A percentile compares a stretch with the other conserved stretches of the same genome.
Evolutionary conservation across 257 asterid genomes (phyloP).

Genomic region (Marsdenia floribunda): DNA sequence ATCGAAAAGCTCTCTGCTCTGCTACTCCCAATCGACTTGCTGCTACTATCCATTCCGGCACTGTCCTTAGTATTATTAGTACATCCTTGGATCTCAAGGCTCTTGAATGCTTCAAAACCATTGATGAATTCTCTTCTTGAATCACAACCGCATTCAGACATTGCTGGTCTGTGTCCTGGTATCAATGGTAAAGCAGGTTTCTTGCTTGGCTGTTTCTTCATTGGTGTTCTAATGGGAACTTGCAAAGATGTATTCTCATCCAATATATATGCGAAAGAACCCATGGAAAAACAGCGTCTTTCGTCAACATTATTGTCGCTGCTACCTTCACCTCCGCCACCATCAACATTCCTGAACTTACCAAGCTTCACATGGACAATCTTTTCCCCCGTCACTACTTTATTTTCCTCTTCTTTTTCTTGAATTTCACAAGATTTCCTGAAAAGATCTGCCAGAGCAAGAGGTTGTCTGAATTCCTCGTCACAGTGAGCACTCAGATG

Average conservation of each 20-base stretch:
- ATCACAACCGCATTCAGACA: conserved; percentile 82
- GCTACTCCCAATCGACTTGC: conserved; percentile 34
- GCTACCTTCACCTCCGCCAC: conserved; percentile 33
- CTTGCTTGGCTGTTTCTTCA: conserved; percentile 50
- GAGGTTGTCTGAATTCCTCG: conserved; percentile 24
- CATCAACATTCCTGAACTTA: conserved; percentile 61
- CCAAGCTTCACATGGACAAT: conserved; percentile 81
- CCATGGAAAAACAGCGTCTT: conserved; percentile 93
- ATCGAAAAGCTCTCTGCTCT: conserved; percentile 67
- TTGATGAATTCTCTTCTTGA: conserved; percentile 69
- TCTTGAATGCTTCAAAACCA: conserved; percentile 47
- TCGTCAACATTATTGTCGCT: conserved; percentile 37
- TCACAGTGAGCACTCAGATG: conserved; percentile 30
- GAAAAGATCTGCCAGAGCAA: conserved; percentile 22
- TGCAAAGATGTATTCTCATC: conserved; percentile 59
- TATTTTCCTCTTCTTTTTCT: conserved; percentile 29
- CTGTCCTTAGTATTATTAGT: background rate
- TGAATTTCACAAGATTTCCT: conserved; percentile 49
- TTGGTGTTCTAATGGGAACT: conserved; percentile 69
- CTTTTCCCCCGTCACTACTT: conserved; percentile 35
- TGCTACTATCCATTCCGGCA: background rate
- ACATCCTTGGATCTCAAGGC: conserved; percentile 9
- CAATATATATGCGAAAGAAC: conserved; percentile 90
- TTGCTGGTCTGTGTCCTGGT: conserved; percentile 57
- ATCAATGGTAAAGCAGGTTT: conserved; percentile 46